Evolutionary conservation across 2,329 filamentous ascomycete genomes (phyloP).

Genomic region (Colletotrichum paranaense): DNA sequence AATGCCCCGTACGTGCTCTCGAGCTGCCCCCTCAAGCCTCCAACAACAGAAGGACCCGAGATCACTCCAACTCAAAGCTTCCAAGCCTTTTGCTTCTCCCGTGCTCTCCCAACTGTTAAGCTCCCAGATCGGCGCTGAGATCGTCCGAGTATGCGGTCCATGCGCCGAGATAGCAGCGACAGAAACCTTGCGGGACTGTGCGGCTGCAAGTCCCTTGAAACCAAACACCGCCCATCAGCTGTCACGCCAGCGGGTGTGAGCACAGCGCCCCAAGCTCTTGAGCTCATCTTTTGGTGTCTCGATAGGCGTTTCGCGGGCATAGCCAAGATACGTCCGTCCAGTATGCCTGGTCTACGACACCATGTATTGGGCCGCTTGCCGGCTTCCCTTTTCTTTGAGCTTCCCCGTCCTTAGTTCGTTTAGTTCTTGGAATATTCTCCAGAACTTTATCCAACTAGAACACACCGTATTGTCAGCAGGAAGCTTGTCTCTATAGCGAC

Average conservation of each 20-base stretch:
- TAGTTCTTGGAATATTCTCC: background rate
- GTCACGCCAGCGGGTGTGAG: constrained; percentile 17
- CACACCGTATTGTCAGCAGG: background rate
- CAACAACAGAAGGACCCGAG: background rate
- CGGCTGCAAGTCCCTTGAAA: constrained; percentile 31
- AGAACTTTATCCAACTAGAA: constrained; percentile 2
- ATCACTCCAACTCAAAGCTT: background rate
- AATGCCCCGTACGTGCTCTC: background rate
- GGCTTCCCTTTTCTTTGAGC: constrained; percentile 32
- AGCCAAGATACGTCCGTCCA: constrained; percentile 29
- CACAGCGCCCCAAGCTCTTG: constrained; percentile 26
- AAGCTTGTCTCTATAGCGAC: background rate
- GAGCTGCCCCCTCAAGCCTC: too few relatives aligned
- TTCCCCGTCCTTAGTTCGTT: constrained; percentile 1
- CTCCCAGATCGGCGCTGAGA: constrained; percentile 25
- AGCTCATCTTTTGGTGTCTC: constrained; percentile 23
- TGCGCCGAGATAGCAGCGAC: constrained; percentile 25
- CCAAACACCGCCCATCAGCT: constrained; percentile 30
- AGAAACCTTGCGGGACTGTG: constrained; percentile 20
- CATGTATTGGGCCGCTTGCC: constrained; percentile 19
- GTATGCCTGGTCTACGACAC: constrained; percentile 12
- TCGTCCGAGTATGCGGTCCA: constrained; percentile 34
- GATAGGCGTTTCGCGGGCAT: constrained; percentile 23
- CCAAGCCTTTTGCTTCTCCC: background rate
- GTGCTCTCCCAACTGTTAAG: background rate